A percentile compares a stretch with the other conserved stretches of the same genome.
phyloP scores from a whole-genome alignment of 2,329 filamentous ascomycete species.

The Fusarium falciforme region DNA sequence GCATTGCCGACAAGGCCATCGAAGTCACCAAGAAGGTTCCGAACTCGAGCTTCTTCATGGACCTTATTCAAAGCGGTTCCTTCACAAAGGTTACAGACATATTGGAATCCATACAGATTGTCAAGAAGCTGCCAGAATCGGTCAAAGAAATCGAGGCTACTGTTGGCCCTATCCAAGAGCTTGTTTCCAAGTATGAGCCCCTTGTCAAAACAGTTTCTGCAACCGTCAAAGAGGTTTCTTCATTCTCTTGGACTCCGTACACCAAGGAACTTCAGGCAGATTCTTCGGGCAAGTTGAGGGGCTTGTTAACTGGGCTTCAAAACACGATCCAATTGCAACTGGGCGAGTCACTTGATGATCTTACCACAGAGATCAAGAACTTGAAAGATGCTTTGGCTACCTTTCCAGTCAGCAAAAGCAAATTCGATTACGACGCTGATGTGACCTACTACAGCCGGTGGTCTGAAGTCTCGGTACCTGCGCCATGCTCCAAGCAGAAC shows the following conservation, averaged over 20 bases:
- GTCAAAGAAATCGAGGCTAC: neutral
- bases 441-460: constrained; percentile 1
- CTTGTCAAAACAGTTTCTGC: neutral
- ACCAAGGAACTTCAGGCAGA: constrained; percentile 6
- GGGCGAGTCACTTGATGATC: neutral
- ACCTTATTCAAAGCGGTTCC: neutral
- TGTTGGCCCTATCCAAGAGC: neutral
- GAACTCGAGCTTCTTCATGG: neutral
- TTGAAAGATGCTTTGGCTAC: neutral
- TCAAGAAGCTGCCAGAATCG: neutral
- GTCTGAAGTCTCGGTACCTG: neutral
- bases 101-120: neutral
- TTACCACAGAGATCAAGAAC: neutral
- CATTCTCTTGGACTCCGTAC: neutral
- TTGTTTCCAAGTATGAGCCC: neutral
- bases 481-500: neutral
- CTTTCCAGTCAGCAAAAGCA: neutral
- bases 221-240: neutral
- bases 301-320: constrained; percentile 2
- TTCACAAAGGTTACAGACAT: constrained; percentile 4
- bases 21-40: neutral
- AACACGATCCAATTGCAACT: neutral
- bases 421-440: neutral
- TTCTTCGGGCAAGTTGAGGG: neutral
- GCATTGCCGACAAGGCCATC: neutral